phyloP scores from a whole-genome alignment of 2,329 filamentous ascomycete species.

The Cytospora paraplurivora region DNA sequence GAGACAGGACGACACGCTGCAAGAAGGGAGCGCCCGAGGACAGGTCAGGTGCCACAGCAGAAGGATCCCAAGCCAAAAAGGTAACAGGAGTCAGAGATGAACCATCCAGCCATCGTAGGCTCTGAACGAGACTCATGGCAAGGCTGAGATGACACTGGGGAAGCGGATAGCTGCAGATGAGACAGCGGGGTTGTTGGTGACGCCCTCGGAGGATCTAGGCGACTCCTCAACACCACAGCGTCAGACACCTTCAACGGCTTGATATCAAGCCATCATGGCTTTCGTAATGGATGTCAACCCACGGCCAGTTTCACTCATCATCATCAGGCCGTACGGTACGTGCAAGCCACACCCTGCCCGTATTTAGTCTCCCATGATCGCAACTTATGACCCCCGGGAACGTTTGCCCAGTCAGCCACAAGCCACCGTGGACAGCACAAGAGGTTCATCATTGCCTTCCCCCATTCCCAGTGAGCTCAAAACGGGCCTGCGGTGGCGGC shows the following conservation, averaged over 20 bases:
- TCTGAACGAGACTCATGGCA: neutral
- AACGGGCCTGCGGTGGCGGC: neutral
- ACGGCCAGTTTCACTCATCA: neutral
- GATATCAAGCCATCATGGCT: neutral
- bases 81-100: conserved; percentile 3
- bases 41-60: conserved; percentile 21
- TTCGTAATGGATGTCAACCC: neutral
- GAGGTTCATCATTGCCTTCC: neutral
- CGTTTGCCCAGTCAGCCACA: neutral
- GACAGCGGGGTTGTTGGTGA: conserved; percentile 17
- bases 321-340: conserved; percentile 2
- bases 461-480: neutral
- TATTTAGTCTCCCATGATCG: conserved; percentile 24
- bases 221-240: neutral
- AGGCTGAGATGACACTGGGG: conserved; percentile 12
- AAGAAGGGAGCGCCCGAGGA: conserved; percentile 18
- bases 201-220: neutral
- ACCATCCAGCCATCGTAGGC: neutral
- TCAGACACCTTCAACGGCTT: neutral
- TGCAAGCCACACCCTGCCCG: conserved; percentile 17
- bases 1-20: conserved; percentile 16
- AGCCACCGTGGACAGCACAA: neutral
- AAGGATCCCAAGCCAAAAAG: neutral
- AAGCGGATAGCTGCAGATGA: conserved; percentile 23
- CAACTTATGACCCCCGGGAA: conserved; percentile 21